Conservation (phyloP, 192 early-diverging fungal species). For the Rhizophagus prolifer region DNA sequence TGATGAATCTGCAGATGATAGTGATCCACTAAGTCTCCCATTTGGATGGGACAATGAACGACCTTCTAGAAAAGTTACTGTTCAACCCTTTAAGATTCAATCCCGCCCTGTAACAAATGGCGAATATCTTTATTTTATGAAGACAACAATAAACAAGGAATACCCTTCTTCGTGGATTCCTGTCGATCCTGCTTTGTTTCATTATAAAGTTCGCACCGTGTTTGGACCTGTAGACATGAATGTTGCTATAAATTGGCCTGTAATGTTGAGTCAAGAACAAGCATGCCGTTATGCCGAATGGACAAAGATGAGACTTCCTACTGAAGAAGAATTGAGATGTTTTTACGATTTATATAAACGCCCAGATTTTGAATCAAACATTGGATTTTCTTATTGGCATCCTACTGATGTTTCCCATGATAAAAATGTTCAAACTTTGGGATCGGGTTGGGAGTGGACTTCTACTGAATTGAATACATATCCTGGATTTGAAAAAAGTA, state of each 20-base stretch:
- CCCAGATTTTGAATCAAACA: conserved; percentile 49
- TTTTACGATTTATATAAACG: neutral
- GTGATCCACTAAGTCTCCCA: conserved; percentile 32
- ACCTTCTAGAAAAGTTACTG: conserved; percentile 44
- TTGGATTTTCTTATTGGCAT: conserved; percentile 69
- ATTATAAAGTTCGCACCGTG: conserved; percentile 45
- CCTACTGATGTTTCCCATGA: conserved; percentile 52
- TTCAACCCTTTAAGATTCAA: conserved; percentile 63
- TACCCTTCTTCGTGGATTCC: conserved; percentile 63
- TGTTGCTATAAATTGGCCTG: conserved; percentile 66
- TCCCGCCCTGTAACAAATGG: conserved; percentile 77
- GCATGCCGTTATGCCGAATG: conserved; percentile 68
- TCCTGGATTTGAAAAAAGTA: conserved; percentile 60
- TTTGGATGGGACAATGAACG: conserved; percentile 95
- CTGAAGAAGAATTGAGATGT: conserved; percentile 69
- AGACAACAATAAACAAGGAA: conserved; percentile 28
- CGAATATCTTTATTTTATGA: conserved; percentile 69
- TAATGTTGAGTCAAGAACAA: conserved; percentile 63
- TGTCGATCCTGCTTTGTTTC: conserved; percentile 3
- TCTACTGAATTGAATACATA: conserved; percentile 59
- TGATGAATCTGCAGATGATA: conserved; percentile 50
- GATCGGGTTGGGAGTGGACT: conserved; percentile 83
- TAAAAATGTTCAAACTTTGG: neutral
- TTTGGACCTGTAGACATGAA: conserved; percentile 64
- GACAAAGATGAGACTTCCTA: conserved; percentile 65